These are phyloP conservation scores for Phaeodactylum tricornutum DNA, from an alignment of 108 stramenopile genomes.

Conservation along the genomic window DNA sequence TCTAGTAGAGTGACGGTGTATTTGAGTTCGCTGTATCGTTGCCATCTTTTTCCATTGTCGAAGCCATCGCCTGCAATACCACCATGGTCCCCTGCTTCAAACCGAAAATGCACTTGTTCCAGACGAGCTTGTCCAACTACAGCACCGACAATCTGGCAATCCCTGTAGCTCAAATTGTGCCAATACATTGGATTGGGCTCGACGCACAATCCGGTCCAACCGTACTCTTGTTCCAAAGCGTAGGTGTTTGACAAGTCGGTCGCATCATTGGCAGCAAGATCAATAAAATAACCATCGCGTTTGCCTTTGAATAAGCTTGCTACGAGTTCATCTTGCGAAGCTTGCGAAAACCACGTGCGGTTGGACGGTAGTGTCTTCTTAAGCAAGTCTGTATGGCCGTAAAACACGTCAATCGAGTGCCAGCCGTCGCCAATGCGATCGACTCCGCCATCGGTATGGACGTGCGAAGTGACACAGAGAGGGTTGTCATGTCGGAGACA, in stretches of 20 bases:
- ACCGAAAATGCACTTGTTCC: conserved; percentile 27
- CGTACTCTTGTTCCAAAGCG: conserved; percentile 21
- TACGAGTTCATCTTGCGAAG: conserved; percentile 35
- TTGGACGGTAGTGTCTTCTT: conserved; percentile 2
- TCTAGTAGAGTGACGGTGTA: conserved; percentile 13
- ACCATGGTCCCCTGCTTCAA: conserved; percentile 19
- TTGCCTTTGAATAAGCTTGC: conserved; percentile 19
- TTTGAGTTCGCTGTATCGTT: not conserved
- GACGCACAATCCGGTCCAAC: conserved; percentile 43
- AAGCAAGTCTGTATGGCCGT: conserved; percentile 18
- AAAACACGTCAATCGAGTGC: conserved; percentile 39
- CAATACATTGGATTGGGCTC: conserved; percentile 52
- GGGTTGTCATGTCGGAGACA: too few relatives aligned
- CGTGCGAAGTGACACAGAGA: too few relatives aligned
- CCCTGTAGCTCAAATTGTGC: conserved; percentile 26
- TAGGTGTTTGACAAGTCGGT: conserved; percentile 28
- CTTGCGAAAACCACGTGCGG: conserved; percentile 23
- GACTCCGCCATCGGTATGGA: too few relatives aligned
- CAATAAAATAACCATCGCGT: conserved; percentile 38
- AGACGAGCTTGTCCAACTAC: conserved; percentile 25
- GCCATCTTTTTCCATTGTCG: conserved; percentile 26
- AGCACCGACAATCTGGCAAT: conserved; percentile 27
- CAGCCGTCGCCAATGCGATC: too few relatives aligned
- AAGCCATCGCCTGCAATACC: conserved; percentile 46
- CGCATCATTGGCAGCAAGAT: conserved; percentile 57